A percentile compares a stretch with the other conserved stretches of the same genome.
phyloP scores from a whole-genome alignment of 1,284 basidiomycete species.

The Cryptococcus sp. region DNA sequence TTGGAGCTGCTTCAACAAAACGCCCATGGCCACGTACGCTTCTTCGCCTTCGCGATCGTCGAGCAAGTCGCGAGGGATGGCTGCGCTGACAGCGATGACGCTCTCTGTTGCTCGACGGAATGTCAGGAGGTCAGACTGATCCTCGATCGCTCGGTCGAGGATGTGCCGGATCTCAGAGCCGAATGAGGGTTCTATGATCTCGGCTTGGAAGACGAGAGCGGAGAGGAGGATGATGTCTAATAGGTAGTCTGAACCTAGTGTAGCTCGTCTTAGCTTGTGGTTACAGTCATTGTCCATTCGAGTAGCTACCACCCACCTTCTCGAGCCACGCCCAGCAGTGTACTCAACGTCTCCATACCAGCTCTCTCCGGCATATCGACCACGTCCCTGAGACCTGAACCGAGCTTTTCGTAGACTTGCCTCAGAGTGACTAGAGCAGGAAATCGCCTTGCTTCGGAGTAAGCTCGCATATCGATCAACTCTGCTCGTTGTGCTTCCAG shows the following conservation, averaged over 20 bases:
- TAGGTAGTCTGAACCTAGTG: constrained; percentile 37
- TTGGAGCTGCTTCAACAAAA: constrained; percentile 18
- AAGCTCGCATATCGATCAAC: constrained; percentile 20
- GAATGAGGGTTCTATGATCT: constrained; percentile 29
- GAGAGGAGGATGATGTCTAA: constrained; percentile 36
- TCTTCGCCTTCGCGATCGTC: constrained; percentile 27
- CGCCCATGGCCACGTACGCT: constrained; percentile 27
- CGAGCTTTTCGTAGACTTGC: constrained; percentile 25
- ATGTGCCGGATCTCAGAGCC: constrained; percentile 29
- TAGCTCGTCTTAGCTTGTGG: constrained; percentile 1
- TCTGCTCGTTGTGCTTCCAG: constrained; percentile 32
- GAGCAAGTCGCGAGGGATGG: constrained; percentile 16
- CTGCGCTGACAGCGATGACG: constrained; percentile 21
- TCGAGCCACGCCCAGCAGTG: neutral
- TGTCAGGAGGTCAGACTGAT: constrained; percentile 17
- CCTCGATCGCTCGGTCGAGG: constrained; percentile 23
- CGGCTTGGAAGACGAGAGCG: constrained; percentile 31
- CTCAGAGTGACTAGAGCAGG: constrained; percentile 27
- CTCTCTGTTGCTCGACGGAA: constrained; percentile 24
- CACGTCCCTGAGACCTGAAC: constrained; percentile 13
- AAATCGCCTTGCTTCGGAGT: constrained; percentile 14
- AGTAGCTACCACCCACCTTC: neutral
- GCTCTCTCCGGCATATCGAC: neutral
- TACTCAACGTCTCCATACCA: neutral
- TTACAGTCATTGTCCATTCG: neutral